Evolutionary conservation across 139 green algal genomes (phyloP).

Genomic region (Trebouxia sp.): DNA sequence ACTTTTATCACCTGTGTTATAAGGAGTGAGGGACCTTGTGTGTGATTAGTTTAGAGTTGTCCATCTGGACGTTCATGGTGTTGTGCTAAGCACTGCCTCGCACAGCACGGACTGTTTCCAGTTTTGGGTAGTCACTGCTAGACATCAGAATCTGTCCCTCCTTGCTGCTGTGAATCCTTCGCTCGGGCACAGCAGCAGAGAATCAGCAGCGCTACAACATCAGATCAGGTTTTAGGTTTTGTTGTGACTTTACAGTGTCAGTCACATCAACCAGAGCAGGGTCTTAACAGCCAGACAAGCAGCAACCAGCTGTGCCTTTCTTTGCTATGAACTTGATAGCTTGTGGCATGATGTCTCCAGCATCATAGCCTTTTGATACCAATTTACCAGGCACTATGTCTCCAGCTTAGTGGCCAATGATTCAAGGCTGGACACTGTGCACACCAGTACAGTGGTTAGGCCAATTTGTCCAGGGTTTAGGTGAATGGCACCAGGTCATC

Average conservation of each 20-base stretch:
- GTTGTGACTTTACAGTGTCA: too few relatives aligned
- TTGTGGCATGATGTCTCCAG: slow-evolving; percentile 16
- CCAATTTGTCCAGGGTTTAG: too few relatives aligned
- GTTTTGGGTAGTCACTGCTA: slow-evolving; percentile 25
- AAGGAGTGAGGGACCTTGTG: neutral
- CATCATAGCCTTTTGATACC: neutral
- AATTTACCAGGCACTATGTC: neutral
- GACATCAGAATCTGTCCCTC: neutral
- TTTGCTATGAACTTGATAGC: too few relatives aligned
- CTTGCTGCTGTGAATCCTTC: slow-evolving; percentile 15
- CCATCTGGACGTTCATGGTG: neutral
- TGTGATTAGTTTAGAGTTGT: neutral
- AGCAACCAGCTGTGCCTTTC: too few relatives aligned
- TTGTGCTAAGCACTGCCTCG: too few relatives aligned
- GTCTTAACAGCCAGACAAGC: too few relatives aligned
- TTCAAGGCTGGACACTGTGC: neutral
- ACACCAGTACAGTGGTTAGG: neutral
- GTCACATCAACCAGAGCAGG: too few relatives aligned
- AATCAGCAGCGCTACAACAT: neutral
- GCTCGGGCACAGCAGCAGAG: neutral
- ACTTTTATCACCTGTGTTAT: slow-evolving; percentile 5
- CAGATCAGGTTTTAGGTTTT: neutral
- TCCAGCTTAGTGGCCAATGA: neutral
- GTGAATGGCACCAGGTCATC: too few relatives aligned
- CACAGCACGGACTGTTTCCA: too few relatives aligned